Percentiles rank a stretch among this genome's conserved stretches.
These are phyloP conservation scores for Melampsora abietis-canadensis DNA, from an alignment of 1,284 basidiomycete genomes.

Conservation along the genomic window DNA sequence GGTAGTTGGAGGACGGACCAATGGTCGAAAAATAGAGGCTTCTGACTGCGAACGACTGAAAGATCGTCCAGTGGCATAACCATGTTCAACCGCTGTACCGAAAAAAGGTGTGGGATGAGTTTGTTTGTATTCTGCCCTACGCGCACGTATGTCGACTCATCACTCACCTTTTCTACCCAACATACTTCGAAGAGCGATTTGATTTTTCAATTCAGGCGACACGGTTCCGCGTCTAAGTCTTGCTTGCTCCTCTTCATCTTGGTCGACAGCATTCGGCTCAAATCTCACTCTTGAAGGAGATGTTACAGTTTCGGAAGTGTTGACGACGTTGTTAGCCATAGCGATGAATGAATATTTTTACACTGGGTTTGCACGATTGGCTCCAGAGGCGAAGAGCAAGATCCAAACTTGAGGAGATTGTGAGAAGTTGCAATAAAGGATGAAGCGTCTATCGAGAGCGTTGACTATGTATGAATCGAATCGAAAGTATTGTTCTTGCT, in stretches of 20 bases:
- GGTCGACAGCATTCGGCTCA: neutral
- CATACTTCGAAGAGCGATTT: conserved; percentile 35
- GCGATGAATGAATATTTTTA: too few relatives aligned
- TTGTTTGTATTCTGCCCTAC: neutral
- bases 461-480: too few relatives aligned
- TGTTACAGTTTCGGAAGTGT: neutral
- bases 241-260: conserved; percentile 27
- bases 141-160: neutral
- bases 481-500: too few relatives aligned
- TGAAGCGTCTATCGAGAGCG: too few relatives aligned
- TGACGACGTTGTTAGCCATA: too few relatives aligned
- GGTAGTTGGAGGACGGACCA: conserved; percentile 16
- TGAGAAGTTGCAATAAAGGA: too few relatives aligned
- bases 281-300: conserved; percentile 20
- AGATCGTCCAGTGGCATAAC: conserved; percentile 28
- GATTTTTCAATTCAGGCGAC: conserved; percentile 30
- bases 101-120: neutral
- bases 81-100: conserved; percentile 28
- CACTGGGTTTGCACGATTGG: too few relatives aligned
- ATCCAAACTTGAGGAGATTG: too few relatives aligned
- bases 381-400: too few relatives aligned
- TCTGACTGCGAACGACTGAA: conserved; percentile 39
- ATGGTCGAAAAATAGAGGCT: conserved; percentile 31
- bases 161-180: conserved; percentile 38
- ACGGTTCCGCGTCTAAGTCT: conserved; percentile 29